Evolutionary conservation across 202 grass and related monocot genomes (phyloP), one percentile per base, ranked within the genome.

Genomic region (Carex arenaria): DNA sequence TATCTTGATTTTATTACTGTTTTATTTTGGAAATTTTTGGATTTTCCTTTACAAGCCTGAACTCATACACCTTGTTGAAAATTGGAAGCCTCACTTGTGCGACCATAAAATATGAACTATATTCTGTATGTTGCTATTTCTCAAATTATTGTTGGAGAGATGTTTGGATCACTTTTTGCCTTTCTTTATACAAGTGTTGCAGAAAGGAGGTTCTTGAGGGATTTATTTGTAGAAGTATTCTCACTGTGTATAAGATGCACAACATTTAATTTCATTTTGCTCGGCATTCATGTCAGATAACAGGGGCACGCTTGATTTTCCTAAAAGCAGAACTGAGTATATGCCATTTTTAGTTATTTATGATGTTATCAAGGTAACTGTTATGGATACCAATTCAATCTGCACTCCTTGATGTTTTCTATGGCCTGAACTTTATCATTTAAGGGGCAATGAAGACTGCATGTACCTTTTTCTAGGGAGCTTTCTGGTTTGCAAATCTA

Each of bases 1-100:
- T 30, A 9, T 66, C 11, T 83, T 85, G 65, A 1, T 79, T 91
- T 66, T 38, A 72, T 80, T 80, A 7, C 64, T 82, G 82, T 65
- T 57, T 57, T 59, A 5, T 84, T 86, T 72, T 17, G 18, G 38
- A 82, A 19, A 34, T 83, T 85, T 55, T 55, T 79, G 42, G 45
- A 15, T 36, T 20, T 57, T 81, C 22, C 13, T 4, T 53, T 10
- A 36, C 51, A 57, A 56, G 18, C 52, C 23, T 77, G 15, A 77
- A 10, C 14, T 56, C 62, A 57, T 19, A 67, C 2, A 79, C 70
- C 13, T 77, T 56, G 51, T 36, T 77, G 73, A 57, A 77, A 34
- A 77, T 10, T 31, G 23, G 69, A 51, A 26, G 51, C 10, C 19
- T 72, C 18, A 13, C 38, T 72, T 4, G 22, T n/a, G 52, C 52